Conservation (phyloP, 257 asterid species). For the Fraxinus anomala region DNA sequence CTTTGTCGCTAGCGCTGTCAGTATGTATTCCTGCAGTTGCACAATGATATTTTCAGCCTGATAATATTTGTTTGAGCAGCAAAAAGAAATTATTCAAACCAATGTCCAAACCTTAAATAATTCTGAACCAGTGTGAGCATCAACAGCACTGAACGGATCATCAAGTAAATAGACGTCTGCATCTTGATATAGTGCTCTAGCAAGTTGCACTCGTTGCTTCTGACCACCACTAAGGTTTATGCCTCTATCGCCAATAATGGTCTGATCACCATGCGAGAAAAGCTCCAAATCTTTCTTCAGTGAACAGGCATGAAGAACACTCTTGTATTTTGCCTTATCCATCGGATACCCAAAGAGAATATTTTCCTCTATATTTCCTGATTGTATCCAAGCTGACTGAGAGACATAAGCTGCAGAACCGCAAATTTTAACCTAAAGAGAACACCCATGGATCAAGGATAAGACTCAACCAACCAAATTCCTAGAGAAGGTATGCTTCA, state of each 20-base stretch:
- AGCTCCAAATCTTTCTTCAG: constrained; percentile 86
- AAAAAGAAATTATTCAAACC: background rate
- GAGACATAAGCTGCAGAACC: constrained; percentile 94
- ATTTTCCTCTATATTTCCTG: constrained; percentile 93
- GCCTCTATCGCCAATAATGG: constrained; percentile 97
- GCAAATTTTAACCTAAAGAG: constrained; percentile 73
- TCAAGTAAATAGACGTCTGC: constrained; percentile 92
- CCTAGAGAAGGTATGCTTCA: background rate
- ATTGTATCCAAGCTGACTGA: constrained; percentile 98
- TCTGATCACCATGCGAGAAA: constrained; percentile 93
- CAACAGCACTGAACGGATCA: constrained; percentile 99
- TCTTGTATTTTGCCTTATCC: constrained; percentile 90
- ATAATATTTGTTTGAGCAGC: constrained; percentile 16
- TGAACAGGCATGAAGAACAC: constrained; percentile 87
- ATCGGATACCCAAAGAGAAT: constrained; percentile 90
- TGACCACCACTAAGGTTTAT: constrained; percentile 99
- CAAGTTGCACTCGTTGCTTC: constrained; percentile 96
- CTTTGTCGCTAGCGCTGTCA: constrained; percentile 80
- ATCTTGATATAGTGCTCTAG: constrained; percentile 94
- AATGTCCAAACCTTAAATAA: constrained; percentile 63
- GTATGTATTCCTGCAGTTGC: constrained; percentile 82
- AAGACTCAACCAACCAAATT: constrained; percentile 10
- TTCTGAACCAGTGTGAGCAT: constrained; percentile 97
- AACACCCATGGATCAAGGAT: constrained; percentile 31
- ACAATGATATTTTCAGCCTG: constrained; percentile 33